These are phyloP conservation scores for Globisporangium spinosum DNA, from an alignment of 352 stramenopile species.

Conservation along the genomic window DNA sequence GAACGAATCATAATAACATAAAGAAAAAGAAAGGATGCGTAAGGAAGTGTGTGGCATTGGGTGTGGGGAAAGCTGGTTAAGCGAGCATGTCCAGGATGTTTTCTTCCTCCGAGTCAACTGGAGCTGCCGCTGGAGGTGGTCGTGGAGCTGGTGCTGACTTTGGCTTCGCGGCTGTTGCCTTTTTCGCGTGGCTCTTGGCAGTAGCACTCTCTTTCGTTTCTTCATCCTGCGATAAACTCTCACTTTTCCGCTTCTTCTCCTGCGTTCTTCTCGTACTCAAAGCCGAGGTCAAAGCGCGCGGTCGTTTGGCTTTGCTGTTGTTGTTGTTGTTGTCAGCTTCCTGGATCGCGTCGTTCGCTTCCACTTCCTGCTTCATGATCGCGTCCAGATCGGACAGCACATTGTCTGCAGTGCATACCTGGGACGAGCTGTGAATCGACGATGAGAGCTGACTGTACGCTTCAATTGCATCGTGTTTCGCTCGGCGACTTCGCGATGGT, in stretches of 20 bases:
- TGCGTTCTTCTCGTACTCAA: not conserved
- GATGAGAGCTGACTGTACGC: constrained; percentile 37
- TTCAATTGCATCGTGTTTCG: constrained; percentile 23
- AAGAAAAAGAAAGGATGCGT: not conserved
- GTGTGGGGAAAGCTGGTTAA: not conserved
- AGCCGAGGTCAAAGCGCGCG: not conserved
- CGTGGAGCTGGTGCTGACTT: not conserved
- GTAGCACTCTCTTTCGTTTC: not conserved
- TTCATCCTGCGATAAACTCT: not conserved
- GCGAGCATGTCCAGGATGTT: constrained; percentile 53
- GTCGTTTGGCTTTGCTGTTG: constrained; percentile 4
- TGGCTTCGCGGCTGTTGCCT: not conserved
- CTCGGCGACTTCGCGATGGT: constrained; percentile 14
- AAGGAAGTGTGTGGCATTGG: not conserved
- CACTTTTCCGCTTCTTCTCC: constrained; percentile 9
- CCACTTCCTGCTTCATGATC: constrained; percentile 37
- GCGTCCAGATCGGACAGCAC: constrained; percentile 40
- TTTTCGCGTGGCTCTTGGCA: not conserved
- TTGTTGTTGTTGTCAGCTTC: not conserved
- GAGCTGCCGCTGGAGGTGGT: not conserved
- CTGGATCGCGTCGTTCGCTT: constrained; percentile 19
- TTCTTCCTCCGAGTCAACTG: constrained; percentile 41
- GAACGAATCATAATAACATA: not conserved
- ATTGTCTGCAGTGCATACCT: constrained; percentile 42
- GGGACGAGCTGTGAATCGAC: constrained; percentile 20